Evolutionary conservation across 352 stramenopile genomes (phyloP).

Genomic region (Globisporangium acanthophoron): DNA sequence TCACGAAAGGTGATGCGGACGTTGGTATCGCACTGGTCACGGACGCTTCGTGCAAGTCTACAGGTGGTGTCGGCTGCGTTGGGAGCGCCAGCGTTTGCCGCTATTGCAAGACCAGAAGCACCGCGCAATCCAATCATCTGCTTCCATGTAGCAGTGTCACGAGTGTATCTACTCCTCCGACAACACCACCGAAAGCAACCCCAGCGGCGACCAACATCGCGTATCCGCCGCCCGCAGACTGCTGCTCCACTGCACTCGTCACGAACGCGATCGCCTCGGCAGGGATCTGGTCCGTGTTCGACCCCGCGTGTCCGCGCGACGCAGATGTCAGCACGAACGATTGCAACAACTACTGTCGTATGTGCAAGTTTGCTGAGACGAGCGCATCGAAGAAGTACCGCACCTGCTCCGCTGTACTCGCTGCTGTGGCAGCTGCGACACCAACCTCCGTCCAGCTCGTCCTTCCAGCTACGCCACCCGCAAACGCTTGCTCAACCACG

Average conservation of each 20-base stretch:
- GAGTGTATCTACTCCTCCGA: neutral
- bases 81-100: slow-evolving; percentile 22
- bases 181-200: neutral
- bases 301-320: slow-evolving; percentile 9
- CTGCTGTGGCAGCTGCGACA: neutral
- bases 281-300: slow-evolving; percentile 9
- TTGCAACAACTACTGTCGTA: slow-evolving; percentile 10
- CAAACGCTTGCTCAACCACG: neutral
- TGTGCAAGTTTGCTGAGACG: slow-evolving; percentile 12
- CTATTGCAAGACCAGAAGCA: slow-evolving; percentile 28
- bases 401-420: slow-evolving; percentile 1
- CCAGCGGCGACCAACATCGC: neutral
- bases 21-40: slow-evolving; percentile 24
- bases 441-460: neutral
- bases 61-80: slow-evolving; percentile 27
- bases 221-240: neutral
- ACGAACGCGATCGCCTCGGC: neutral
- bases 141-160: slow-evolving; percentile 2
- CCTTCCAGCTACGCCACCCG: neutral
- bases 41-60: slow-evolving; percentile 16
- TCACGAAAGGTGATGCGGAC: slow-evolving; percentile 11
- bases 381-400: slow-evolving; percentile 2
- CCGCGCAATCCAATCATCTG: slow-evolving; percentile 20
- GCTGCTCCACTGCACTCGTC: slow-evolving; percentile 3
- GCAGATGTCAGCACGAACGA: neutral